Percentiles rank a stretch among this genome's conserved stretches.
Evolutionary conservation across 2,329 filamentous ascomycete genomes (phyloP).

Genomic region (Didymellaceae sp.): DNA sequence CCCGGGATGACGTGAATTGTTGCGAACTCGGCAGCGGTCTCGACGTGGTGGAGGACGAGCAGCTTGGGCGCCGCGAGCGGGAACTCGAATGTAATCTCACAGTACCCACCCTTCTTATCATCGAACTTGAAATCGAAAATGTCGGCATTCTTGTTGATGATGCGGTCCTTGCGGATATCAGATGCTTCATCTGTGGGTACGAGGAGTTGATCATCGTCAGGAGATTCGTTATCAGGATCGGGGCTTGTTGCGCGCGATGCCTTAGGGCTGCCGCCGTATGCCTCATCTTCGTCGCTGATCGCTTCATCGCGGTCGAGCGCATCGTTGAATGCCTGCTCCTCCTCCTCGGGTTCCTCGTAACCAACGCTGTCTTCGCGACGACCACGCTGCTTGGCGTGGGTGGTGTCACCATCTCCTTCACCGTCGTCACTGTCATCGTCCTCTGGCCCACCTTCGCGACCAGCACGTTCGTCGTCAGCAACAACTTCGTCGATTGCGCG

Average conservation of each 20-base stretch:
- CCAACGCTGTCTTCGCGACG: conserved; percentile 84
- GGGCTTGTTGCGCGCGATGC: conserved; percentile 44
- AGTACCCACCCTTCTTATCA: conserved; percentile 73
- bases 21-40: conserved; percentile 76
- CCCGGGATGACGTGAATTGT: conserved; percentile 87
- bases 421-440: conserved; percentile 77
- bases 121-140: conserved; percentile 83
- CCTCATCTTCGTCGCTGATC: conserved; percentile 60
- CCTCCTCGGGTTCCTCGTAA: conserved; percentile 92
- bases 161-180: conserved; percentile 42
- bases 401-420: conserved; percentile 62
- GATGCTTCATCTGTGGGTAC: conserved; percentile 40
- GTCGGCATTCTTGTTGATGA: conserved; percentile 60
- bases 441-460: conserved; percentile 62
- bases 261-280: conserved; percentile 55
- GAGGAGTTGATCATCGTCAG: conserved; percentile 31
- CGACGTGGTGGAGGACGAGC: conserved; percentile 89
- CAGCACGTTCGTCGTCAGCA: conserved; percentile 46
- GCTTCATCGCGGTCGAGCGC: conserved; percentile 66
- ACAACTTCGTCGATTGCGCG: conserved; percentile 62
- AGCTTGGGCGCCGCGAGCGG: conserved; percentile 83
- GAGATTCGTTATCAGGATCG: conserved; percentile 36
- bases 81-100: conserved; percentile 83
- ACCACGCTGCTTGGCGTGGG: conserved; percentile 72
- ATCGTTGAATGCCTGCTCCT: conserved; percentile 77